Evolutionary conservation across 208 protist species (phyloP).

Genomic region (Acanthamoeba healyi): DNA sequence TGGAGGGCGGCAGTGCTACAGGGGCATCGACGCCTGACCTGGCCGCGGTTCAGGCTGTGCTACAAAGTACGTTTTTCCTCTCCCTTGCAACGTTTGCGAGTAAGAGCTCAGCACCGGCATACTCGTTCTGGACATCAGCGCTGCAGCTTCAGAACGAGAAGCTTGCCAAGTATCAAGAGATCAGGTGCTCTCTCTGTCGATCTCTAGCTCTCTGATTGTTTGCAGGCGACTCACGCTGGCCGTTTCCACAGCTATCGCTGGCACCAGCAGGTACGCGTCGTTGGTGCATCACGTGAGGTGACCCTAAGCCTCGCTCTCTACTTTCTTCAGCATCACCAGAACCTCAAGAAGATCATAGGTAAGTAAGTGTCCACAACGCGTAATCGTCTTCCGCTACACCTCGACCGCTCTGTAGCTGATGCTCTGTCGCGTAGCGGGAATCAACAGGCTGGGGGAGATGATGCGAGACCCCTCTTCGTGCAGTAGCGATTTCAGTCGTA

Average conservation of each 20-base stretch:
- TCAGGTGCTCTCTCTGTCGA: neutral
- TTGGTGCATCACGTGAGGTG: neutral
- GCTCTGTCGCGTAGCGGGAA: neutral
- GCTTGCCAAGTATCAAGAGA: conserved; percentile 57
- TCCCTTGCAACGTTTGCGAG: too few species aligned
- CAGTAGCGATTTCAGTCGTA: neutral
- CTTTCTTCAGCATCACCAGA: conserved; percentile 18
- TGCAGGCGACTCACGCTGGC: neutral
- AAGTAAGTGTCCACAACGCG: too few species aligned
- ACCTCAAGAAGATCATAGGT: conserved; percentile 66
- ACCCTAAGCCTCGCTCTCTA: neutral
- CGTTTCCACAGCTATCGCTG: neutral
- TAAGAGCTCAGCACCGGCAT: too few species aligned
- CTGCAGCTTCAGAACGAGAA: conserved; percentile 3
- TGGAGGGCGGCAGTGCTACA: too few species aligned
- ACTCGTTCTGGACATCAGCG: too few species aligned
- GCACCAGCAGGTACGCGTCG: conserved; percentile 13
- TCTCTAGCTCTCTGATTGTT: neutral
- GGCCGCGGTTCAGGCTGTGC: too few species aligned
- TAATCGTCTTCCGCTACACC: too few species aligned
- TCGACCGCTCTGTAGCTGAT: neutral
- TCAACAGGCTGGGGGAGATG: conserved; percentile 33
- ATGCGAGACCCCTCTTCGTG: neutral
- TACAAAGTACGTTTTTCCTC: too few species aligned
- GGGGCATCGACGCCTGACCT: too few species aligned